These are phyloP conservation scores for Vigna mungo DNA, from an alignment of 306 rosid genomes.

Conservation along the genomic window DNA sequence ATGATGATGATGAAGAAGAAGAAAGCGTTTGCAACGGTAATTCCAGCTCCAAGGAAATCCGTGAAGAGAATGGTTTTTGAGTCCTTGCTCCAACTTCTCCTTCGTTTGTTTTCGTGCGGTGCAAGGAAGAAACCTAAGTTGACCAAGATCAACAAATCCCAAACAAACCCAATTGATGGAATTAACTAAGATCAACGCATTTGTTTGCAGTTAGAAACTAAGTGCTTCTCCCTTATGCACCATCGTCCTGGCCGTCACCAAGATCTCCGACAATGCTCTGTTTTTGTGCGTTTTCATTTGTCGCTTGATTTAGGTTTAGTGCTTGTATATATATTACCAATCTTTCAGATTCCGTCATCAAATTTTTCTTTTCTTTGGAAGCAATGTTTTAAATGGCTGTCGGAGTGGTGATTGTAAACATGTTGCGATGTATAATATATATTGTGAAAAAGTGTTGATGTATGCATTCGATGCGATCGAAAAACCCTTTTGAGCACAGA, in stretches of 20 bases:
- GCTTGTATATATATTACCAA: not conserved
- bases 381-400: not conserved
- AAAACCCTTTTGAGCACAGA: not conserved
- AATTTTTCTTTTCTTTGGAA: not conserved
- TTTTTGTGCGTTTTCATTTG: not conserved
- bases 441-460: not conserved
- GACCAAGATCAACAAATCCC: not conserved
- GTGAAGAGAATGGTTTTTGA: conserved; percentile 51
- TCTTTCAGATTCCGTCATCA: not conserved
- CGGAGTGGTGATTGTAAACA: not conserved
- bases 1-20: not conserved
- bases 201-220: not conserved
- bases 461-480: not conserved
- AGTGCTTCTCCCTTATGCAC: not conserved
- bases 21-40: conserved; percentile 37
- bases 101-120: not conserved
- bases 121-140: not conserved
- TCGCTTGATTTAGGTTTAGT: not conserved
- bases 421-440: not conserved
- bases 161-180: not conserved
- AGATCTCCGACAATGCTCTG: too few species aligned
- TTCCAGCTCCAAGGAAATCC: conserved; percentile 50
- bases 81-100: not conserved
- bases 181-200: not conserved
- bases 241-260: too few species aligned